These are phyloP conservation scores for Euphorbia pulcherrima DNA, from an alignment of 345 rosid species.

Conservation along the genomic window DNA sequence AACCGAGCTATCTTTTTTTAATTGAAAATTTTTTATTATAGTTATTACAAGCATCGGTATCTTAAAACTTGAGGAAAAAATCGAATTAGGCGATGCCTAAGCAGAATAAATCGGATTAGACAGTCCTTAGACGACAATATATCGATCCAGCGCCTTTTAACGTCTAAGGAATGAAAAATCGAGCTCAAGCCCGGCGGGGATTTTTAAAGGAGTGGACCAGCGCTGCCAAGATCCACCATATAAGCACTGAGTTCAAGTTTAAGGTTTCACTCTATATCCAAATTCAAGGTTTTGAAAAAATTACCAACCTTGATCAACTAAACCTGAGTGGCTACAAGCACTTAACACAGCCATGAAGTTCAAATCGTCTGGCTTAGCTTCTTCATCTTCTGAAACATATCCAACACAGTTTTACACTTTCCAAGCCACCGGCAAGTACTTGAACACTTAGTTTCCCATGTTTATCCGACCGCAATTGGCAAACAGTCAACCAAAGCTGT, in stretches of 20 bases:
- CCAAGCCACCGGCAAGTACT: constrained; percentile 64
- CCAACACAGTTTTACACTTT: constrained; percentile 43
- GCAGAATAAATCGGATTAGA: no score
- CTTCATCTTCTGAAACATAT: constrained; percentile 59
- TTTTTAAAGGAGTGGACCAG: no score
- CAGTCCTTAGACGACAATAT: no score
- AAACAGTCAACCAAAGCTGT: constrained; percentile 82
- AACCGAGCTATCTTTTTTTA: no score
- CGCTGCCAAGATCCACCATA: constrained; percentile 85
- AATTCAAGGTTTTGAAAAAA: constrained; percentile 42
- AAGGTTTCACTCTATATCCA: constrained; percentile 44
- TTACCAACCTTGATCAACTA: constrained; percentile 51
- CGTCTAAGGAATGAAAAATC: no score
- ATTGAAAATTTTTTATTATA: no score
- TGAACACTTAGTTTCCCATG: constrained; percentile 46
- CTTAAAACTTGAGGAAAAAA: no score
- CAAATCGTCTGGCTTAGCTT: constrained; percentile 64
- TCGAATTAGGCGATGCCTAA: no score
- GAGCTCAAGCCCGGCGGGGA: no score
- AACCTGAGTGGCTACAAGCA: constrained; percentile 81
- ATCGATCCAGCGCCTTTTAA: no score
- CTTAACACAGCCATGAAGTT: constrained; percentile 64
- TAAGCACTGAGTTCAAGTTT: constrained; percentile 78
- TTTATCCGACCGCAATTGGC: constrained; percentile 69
- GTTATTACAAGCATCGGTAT: no score